Evolutionary conservation across 1,284 basidiomycete genomes (phyloP), one percentile per base, ranked within the genome.

Genomic region (Microbotryum saponariae): DNA sequence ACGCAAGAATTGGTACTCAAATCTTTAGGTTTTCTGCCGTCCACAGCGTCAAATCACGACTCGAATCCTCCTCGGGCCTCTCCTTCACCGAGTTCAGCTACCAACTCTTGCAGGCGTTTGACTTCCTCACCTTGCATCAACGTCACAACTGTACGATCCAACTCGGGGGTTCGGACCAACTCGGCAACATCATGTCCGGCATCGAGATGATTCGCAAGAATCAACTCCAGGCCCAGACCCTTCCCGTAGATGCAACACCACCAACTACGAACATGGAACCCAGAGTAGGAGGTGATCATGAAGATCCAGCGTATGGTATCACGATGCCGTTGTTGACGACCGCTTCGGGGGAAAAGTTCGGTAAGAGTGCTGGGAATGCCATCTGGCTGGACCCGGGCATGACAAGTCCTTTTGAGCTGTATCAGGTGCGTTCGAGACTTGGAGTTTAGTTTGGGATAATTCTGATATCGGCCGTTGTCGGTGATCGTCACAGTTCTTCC

Each of bases 61-160:
- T 97, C 55, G 80, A 81, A 6, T 84, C 86, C 3, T 48, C 68
- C 1, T 82, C 85, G 68, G 82, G 94, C 31, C 86, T 98, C 67
- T 94, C 91, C 14, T 98, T 96, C 78, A 92, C 93, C 21, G 96
- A 99, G 74, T 97, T 98, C 77, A 86, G 87, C 6, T 99, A 98
- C 75, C 94, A 99, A 74, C 84, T 99, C 27, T 81, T 99, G 14
- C 96, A 99, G 78, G 96, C 91, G 2, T 89, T 91, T 76, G 96
- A 99, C 76, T 99, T 97, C 76, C 82, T 86, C 65, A 79, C 86
- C 64, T 81, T 99, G 2, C 80, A 93, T 76, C 78, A 79, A 65
- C 75, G 80, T 31, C 79, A 83, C 55, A 78, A 78, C 0, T 97
- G 94, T 75, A 84, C 84, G 2, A 82, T 97, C 51, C 96, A 99